Evolutionary conservation across 2,329 filamentous ascomycete genomes (phyloP).

Genomic region (Fusarium verticillioides): DNA sequence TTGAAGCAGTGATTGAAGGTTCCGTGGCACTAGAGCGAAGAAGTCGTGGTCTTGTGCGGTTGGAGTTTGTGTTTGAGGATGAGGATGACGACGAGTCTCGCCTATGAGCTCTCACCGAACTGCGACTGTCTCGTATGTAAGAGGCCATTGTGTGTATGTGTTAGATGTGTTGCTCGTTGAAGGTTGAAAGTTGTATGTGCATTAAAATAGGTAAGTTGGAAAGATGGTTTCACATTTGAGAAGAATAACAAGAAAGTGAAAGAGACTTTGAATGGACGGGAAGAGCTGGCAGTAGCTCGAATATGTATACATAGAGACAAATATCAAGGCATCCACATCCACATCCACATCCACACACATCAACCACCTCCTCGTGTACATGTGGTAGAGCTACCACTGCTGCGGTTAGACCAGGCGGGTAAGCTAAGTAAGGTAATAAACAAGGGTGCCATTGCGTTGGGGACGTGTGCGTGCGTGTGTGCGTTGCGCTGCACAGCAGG

Average conservation of each 20-base stretch:
- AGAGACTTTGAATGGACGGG: conserved; percentile 13
- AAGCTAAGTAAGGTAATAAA: conserved; percentile 30
- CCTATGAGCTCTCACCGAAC: conserved; percentile 41
- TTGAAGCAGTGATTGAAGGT: conserved; percentile 67
- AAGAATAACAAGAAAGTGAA: conserved; percentile 19
- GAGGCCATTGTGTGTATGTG: conserved; percentile 37
- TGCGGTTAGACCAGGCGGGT: conserved; percentile 32
- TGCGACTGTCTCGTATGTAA: conserved; percentile 42
- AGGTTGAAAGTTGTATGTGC: background rate
- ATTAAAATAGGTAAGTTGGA: conserved; percentile 20
- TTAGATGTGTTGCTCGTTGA: background rate
- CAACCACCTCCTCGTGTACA: conserved; percentile 26
- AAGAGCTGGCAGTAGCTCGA: conserved; percentile 32
- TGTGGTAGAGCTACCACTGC: conserved; percentile 32
- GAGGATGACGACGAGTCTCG: conserved; percentile 44
- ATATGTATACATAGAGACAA: conserved; percentile 30
- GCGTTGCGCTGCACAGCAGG: conserved; percentile 18
- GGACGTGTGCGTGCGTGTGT: conserved; percentile 6
- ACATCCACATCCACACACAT: conserved; percentile 19
- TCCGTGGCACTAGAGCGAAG: conserved; percentile 66
- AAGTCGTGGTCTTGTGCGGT: conserved; percentile 62
- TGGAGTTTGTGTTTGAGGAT: conserved; percentile 38
- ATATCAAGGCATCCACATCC: conserved; percentile 28
- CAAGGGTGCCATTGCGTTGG: conserved; percentile 25
- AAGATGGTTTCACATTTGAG: conserved; percentile 31